These are phyloP conservation scores for Peniophora sp. DNA, from an alignment of 1,284 basidiomycete genomes.

Conservation along the genomic window DNA sequence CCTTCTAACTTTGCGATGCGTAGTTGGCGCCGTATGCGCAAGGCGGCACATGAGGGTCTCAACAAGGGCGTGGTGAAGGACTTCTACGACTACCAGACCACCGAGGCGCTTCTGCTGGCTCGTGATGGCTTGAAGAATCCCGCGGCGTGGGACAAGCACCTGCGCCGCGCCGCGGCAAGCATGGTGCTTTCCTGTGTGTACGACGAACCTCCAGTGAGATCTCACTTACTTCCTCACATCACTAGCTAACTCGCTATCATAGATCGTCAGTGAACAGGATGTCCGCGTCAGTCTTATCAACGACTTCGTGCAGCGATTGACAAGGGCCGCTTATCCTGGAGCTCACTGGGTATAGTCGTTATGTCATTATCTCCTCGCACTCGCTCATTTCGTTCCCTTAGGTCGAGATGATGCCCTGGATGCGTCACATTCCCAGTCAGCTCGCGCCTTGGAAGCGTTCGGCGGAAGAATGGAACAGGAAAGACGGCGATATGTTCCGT, in stretches of 20 bases:
- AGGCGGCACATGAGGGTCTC: conserved; percentile 11
- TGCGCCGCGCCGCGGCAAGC: conserved; percentile 10
- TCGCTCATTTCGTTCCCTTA: neutral
- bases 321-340: conserved; percentile 10
- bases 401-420: neutral
- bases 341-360: conserved; percentile 11
- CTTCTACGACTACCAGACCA: conserved; percentile 8
- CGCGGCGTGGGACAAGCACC: conserved; percentile 9
- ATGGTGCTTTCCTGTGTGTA: conserved; percentile 11
- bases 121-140: conserved; percentile 4
- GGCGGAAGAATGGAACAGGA: conserved; percentile 7
- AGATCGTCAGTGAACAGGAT: conserved; percentile 8
- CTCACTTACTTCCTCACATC: neutral
- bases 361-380: conserved; percentile 6
- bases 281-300: conserved; percentile 7
- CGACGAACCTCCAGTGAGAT: conserved; percentile 2
- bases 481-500: conserved; percentile 12
- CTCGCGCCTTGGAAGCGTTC: conserved; percentile 10
- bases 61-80: conserved; percentile 9
- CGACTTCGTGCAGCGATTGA: conserved; percentile 11
- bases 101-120: conserved; percentile 10
- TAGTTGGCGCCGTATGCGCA: conserved; percentile 12
- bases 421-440: neutral
- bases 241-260: no score
- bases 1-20: neutral